Base-by-base conservation (phyloP, 805 yeast genomes). In the Metschnikowia similis region DNA sequence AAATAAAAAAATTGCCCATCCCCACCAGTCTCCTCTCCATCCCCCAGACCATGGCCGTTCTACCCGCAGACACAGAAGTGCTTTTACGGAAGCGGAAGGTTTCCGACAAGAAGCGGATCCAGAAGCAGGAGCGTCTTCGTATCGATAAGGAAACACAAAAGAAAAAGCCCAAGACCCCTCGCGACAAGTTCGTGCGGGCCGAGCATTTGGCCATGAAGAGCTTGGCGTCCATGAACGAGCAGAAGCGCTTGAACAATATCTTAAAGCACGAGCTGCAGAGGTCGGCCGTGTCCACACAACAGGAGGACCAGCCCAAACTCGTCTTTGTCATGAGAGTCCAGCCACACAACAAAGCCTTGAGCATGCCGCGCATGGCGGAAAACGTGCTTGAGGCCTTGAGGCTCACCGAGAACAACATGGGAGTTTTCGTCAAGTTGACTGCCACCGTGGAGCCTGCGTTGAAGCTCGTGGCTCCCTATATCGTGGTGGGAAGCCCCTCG, bases 31-130 rank as follows among this genome's bases (percentile, higher is more conserved):
- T 44, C 16, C 16, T 16, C 44, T 6, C 7, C 35, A 32, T 37
- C 2, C 17, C 8, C 28, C 27, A 37, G 35, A 52, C 45, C 35
- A 72, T 74, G 77, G 76, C 73, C 41, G 70, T 81, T 46, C 70
- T 82, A 47, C 81, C 84, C 64, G 76, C 85, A 27, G 85, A 84
- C 63, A 92, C 94, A 35, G 94, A 87, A 66, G 76, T 87, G 49
- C 80, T 87, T 58, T 76, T 87, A 54, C 82, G 83, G 63, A 87
- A 87, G 73, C 82, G 95, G 70, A 87, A 86, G 72, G 80, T 85
- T 63, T 86, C 85, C 52, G 92, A 87, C 65, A 75, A 85, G 66
- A 73, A 83, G 57, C 79, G 90, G 65, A 59, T 86, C 48, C 87
- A 84, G 65, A 87, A 84, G 62, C 92, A 85, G 66, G 87, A 84